Evolutionary conservation across 2,329 filamentous ascomycete species (phyloP), one percentile per base, ranked within the genome.

Genomic region (Alternaria infectoria): DNA sequence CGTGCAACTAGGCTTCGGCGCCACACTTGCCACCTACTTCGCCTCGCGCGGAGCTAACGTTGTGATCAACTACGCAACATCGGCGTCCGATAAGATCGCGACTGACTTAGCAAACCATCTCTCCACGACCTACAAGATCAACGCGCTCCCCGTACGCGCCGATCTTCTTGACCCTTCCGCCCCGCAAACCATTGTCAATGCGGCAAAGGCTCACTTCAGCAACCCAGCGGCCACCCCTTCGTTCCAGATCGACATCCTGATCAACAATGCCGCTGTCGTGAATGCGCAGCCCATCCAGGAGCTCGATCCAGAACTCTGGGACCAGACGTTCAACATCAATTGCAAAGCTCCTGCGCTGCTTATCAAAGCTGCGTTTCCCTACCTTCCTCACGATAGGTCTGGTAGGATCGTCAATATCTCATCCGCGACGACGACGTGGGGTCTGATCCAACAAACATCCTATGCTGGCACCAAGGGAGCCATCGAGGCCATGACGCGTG

Each of bases 371-470:
- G 59, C 59, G 19, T 58, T 52, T 9, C 59, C 59, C 4, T 58
- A 61, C 47, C 59, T 61, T 6, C 59, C 59, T 3, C 54, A 52
- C 8, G 59, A 61, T 11, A 56, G 59, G 2, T 61, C 59, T 2
- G 59, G 59, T 30, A 58, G 54, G 43, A 61, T 61, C n/a, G 59
- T 61, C 6, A 61, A 61, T 26, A 61, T 61, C 28, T 61, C 59
- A 13, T 61, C 59, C 15, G 59, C 59, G 17, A 61, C 59, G 13
- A 61, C 59, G 28, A 61, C 59, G 3, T 61, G 59, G 59, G 59
- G 46, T 19, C 28, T 61, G 36, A 61, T 61, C 47, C 59, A 61
- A 23, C 59, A 61, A 28, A 61, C 59, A 17, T 61, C 59, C 21
- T 61, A 61, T 43, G 59, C 59, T 2, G 59, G 59, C 9, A 61